Base-by-base conservation (phyloP, 768 basidiomycete species). In the Leucocoprinus sp. region DNA sequence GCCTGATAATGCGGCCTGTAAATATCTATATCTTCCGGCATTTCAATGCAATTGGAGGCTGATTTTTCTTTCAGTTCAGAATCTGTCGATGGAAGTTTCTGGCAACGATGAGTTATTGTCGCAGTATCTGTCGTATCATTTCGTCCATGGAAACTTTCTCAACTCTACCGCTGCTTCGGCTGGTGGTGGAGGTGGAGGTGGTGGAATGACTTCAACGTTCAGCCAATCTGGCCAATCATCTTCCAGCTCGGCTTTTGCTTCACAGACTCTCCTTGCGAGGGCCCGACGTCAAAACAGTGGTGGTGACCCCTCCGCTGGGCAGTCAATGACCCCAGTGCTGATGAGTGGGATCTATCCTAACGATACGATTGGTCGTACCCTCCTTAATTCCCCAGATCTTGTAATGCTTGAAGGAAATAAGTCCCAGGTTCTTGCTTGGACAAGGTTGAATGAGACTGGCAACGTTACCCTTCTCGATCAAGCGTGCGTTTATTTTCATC, bases 311-410 rank as follows among this genome's bases (percentile, higher is more conserved):
- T 41, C 50, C 19, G 31, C 21, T 40, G 22, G 29, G 21, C 34
- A 33, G 27, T 48, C 50, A n/a, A 37, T 39, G 11, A 36, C 52
- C 9, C 46, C 40, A 7, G 53, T 53, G 34, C 64, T 69, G 4
- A 49, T 62, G 8, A 64, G 69, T n/a, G 60, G 63, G 8, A 58
- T 61, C 12, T 73, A 63, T 46, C 81, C 83, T 1, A 76, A 74
- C 52, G 66, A 70, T 51, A 84, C 82, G 0, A 61, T 88, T 43
- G 80, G 78, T 1, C 72, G 80, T 31, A 81, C 84, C 0, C 62
- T 80, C n/a, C 67, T 85, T 34, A 73, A 71, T 34, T 68, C 73
- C 29, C 54, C 71, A 0, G 48, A 63, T 0, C 57, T 71, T 22
- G 75, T 81, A 6, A 58, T 55, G 17, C 72, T 86, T 0, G 81